These are phyloP conservation scores for Boletus vinaceobasis DNA, from an alignment of 768 basidiomycete species.

Conservation along the genomic window DNA sequence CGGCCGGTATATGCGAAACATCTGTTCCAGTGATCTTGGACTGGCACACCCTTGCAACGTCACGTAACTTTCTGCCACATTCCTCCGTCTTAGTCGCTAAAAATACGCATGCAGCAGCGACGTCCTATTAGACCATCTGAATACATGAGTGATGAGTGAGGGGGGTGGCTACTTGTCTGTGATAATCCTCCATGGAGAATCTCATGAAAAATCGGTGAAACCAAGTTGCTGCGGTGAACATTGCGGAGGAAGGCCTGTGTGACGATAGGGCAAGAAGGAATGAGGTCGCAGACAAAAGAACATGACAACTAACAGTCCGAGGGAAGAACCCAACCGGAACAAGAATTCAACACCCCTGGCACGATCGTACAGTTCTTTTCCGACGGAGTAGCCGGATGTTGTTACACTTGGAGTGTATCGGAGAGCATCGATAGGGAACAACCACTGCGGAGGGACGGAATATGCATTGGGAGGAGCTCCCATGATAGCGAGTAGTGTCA, in stretches of 20 bases:
- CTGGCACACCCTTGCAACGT: slow-evolving; percentile 73
- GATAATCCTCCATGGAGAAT: slow-evolving; percentile 77
- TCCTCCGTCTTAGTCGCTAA: slow-evolving; percentile 92
- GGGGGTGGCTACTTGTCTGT: slow-evolving; percentile 54
- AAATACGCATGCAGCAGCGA: slow-evolving; percentile 83
- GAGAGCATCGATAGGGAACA: slow-evolving; percentile 62
- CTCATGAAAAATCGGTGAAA: slow-evolving; percentile 92
- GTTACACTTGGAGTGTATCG: slow-evolving; percentile 54
- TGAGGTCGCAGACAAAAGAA: slow-evolving; percentile 11
- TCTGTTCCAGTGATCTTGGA: slow-evolving; percentile 62
- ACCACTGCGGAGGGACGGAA: slow-evolving; percentile 56
- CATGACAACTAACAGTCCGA: slow-evolving; percentile 57
- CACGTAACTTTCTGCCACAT: slow-evolving; percentile 81
- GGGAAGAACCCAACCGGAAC: slow-evolving; percentile 74
- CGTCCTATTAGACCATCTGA: slow-evolving; percentile 48
- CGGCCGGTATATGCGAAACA: slow-evolving; percentile 52
- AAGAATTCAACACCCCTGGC: slow-evolving; percentile 83
- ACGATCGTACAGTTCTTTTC: slow-evolving; percentile 74
- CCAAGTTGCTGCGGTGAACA: slow-evolving; percentile 87
- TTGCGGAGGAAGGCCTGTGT: slow-evolving; percentile 69
- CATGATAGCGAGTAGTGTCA: slow-evolving; percentile 13
- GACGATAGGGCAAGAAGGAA: slow-evolving; percentile 8
- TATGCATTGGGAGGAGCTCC: slow-evolving; percentile 22
- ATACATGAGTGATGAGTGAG: slow-evolving; percentile 3
- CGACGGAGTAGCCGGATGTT: slow-evolving; percentile 44